These are phyloP conservation scores for Amylocystis lapponica DNA, from an alignment of 768 basidiomycete species.

Conservation along the genomic window DNA sequence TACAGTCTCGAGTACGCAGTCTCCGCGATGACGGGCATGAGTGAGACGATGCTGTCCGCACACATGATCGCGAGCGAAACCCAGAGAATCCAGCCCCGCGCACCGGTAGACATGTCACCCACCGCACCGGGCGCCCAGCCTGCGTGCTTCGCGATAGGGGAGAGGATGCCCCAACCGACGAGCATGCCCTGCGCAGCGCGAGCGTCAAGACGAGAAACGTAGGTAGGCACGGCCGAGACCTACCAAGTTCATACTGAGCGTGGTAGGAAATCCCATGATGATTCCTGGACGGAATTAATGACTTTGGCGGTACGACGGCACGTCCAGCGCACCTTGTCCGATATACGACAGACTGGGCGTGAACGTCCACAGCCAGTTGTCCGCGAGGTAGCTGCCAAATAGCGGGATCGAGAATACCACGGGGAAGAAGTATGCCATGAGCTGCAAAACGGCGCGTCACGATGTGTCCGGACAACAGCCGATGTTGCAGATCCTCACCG, in stretches of 20 bases:
- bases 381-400: conserved; percentile 78
- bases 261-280: conserved; percentile 97
- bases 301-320: too few species aligned
- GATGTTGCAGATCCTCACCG: too few species aligned
- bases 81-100: conserved; percentile 99
- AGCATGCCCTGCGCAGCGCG: conserved; percentile 70
- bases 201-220: neutral
- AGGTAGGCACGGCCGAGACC: conserved; percentile 20
- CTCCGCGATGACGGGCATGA: conserved; percentile 67
- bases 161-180: conserved; percentile 93
- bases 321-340: conserved; percentile 83
- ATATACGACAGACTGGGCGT: conserved; percentile 89
- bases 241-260: conserved; percentile 88
- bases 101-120: conserved; percentile 78
- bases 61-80: conserved; percentile 93
- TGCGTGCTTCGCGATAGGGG: conserved; percentile 71
- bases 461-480: neutral
- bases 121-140: conserved; percentile 96
- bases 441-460: too few species aligned
- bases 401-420: conserved; percentile 82
- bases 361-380: conserved; percentile 90
- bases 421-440: conserved; percentile 86
- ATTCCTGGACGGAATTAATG: too few species aligned
- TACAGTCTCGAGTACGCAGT: conserved; percentile 33
- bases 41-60: conserved; percentile 82